Conservation (phyloP, 2,329 filamentous ascomycete genomes). For the Chaetomium sp. region DNA sequence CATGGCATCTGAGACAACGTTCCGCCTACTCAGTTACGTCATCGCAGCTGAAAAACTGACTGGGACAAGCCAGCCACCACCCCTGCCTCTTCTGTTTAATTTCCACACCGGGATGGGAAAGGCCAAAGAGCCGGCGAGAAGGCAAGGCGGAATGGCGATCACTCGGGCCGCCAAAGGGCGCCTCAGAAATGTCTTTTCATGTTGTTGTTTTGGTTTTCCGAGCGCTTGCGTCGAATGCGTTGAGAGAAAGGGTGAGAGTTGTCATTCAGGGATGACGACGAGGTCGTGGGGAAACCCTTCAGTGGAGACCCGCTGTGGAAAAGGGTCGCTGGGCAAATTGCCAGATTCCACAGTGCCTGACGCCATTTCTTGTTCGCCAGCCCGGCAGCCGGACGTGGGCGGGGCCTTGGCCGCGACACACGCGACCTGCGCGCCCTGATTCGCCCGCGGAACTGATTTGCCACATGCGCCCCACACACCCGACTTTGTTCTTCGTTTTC, state of each 20-base stretch:
- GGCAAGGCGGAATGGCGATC: not conserved
- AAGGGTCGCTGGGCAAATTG: too few relatives aligned
- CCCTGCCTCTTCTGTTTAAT: not conserved
- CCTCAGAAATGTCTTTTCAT: too few relatives aligned
- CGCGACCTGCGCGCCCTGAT: slow-evolving; percentile 14
- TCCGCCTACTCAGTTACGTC: slow-evolving; percentile 22
- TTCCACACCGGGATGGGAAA: slow-evolving; percentile 3
- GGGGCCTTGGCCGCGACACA: slow-evolving; percentile 2
- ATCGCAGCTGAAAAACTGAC: slow-evolving; percentile 14
- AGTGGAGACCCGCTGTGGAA: too few relatives aligned
- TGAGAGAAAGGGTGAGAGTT: too few relatives aligned
- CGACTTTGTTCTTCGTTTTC: slow-evolving; percentile 5
- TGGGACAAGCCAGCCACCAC: too few relatives aligned
- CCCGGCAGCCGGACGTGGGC: not conserved
- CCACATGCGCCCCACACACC: slow-evolving; percentile 17
- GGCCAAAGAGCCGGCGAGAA: not conserved
- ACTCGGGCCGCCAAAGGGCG: too few relatives aligned
- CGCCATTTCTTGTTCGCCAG: slow-evolving; percentile 15
- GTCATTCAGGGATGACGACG: too few relatives aligned
- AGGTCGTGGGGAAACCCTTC: too few relatives aligned
- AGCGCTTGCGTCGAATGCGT: too few relatives aligned
- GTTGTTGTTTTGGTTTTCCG: too few relatives aligned
- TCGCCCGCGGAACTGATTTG: slow-evolving; percentile 15
- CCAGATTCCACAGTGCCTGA: slow-evolving; percentile 23
- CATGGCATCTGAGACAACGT: slow-evolving; percentile 20